Conservation (phyloP, 169 alveolate genomes). For the Cryptosporidium ubiquitum region DNA sequence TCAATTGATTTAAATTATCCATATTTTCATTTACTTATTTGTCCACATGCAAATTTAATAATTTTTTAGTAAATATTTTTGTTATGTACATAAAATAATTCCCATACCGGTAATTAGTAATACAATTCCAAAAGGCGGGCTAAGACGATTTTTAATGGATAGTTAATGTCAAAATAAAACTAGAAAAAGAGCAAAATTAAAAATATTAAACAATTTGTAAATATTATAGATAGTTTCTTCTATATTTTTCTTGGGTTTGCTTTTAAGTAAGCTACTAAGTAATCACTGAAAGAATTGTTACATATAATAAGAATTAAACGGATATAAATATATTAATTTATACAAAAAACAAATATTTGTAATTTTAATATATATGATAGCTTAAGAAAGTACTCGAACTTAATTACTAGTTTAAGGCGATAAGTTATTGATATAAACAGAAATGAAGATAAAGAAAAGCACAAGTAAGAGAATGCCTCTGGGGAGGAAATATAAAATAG, state of each 20-base stretch:
- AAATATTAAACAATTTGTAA: not conserved
- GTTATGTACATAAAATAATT: not conserved
- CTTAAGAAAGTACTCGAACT: not conserved
- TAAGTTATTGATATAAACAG: not conserved
- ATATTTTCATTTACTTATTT: not conserved
- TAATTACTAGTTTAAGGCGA: not conserved
- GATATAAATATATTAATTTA: not conserved
- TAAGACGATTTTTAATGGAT: conserved; percentile 46
- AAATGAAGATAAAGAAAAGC: conserved; percentile 75
- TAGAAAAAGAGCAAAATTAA: not conserved
- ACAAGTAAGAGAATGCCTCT: conserved; percentile 79
- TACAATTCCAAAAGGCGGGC: conserved; percentile 36
- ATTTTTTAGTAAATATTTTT: not conserved
- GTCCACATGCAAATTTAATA: conserved; percentile 20
- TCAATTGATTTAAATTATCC: not conserved
- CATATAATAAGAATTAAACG: not conserved
- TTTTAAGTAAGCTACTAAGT: not conserved
- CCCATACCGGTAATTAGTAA: not conserved
- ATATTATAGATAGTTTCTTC: not conserved
- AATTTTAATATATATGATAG: not conserved
- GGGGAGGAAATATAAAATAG: conserved; percentile 83
- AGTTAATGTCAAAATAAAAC: conserved; percentile 47
- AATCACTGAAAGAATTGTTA: not conserved
- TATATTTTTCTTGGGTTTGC: not conserved
- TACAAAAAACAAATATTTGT: not conserved